Base-by-base conservation (phyloP, 1,139 yeast species). In the Candida sanyaensis region DNA sequence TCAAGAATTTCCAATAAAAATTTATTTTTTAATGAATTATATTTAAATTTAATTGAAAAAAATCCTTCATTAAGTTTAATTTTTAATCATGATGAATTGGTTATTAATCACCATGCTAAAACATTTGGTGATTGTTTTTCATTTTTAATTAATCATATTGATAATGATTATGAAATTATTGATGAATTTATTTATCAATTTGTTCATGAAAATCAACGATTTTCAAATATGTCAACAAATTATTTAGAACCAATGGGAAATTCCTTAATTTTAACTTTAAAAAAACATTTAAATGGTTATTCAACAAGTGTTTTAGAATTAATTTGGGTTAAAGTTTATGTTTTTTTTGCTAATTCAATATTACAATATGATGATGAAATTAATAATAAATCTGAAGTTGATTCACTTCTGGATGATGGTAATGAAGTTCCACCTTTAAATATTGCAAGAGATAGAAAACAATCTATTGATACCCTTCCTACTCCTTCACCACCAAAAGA, bases 161-260 rank as follows among this genome's bases (percentile, higher is more conserved):
- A 69, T 39, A 66, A 73, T 46, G 27, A 51, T 17, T 17, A 17
- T 10, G 51, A 51, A 6, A 57, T 67, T 42, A 62, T 75, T 39
- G 63, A 68, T 36, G 71, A 70, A 50, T 73, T 73, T 51, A 61
- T 74, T 57, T 49, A 43, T 29, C 69, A 63, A 45, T 75, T 73
- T 56, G 63, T 66, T 34, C 55, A 56, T 32, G 77, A 73, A 48
- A 68, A 73, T 55, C 61, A 58, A 13, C 57, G 58, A 9, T 59
- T 73, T 48, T 59, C 66, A 29, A 47, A 52, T 6, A 56, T 55
- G 30, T 68, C 72, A 3, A 57, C 61, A 7, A 50, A 57, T 23
- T 74, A 75, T 56, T 66, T 75, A 54, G 80, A 74, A 55, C 72
- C 75, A 41, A 69, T 75, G 75, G 79, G 80, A 9, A 55, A 65